Base-by-base conservation (phyloP, 257 asterid species). In the Plantago ovata region DNA sequence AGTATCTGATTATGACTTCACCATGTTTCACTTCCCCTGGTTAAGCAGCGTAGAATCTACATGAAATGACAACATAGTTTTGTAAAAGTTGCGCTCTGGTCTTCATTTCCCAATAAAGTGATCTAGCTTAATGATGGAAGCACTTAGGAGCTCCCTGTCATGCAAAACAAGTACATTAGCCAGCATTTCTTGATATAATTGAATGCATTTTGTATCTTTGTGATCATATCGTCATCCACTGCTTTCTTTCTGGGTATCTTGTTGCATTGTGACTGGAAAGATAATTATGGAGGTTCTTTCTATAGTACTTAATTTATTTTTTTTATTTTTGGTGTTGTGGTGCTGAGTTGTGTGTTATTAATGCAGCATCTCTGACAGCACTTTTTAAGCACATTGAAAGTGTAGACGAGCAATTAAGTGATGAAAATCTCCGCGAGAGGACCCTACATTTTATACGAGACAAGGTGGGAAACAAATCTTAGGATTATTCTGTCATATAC, bases 351-450 rank as follows among this genome's bases (percentile, higher is more conserved):
- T 57, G 61, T 32, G 60, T 60, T 69, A 45, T 58, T 22, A 28
- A 12, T 69, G 76, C 91, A 90, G 98, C 95, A 67, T 86, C 98
- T 50, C 64, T 90, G 80, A 82, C 91, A 61, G 91, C 98, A 72
- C 81, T 90, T 18, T 90, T 90, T 81, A 90, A 83, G 76, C 98
- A 90, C 80, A 70, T 90, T 54, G 98, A 90, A 88, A 79, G 89
- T 70, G 80, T 84, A 47, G 98, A 86, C 50, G 96, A 83, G 78
- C 94, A 79, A 71, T 77, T 86, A 62, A 76, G 85, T 39, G 98
- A 90, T 86, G 98, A 90, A 67, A 90, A 81, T 81, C 82, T 87
- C 48, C 96, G 96, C 38, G 98, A 84, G 76, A 84, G 95, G 68
- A 90, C 95, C 69, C 72, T 90, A 54, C 67, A 73, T 70, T 86